Evolutionary conservation across 2,329 filamentous ascomycete species (phyloP).

Genomic region (Corynespora cassiicola): DNA sequence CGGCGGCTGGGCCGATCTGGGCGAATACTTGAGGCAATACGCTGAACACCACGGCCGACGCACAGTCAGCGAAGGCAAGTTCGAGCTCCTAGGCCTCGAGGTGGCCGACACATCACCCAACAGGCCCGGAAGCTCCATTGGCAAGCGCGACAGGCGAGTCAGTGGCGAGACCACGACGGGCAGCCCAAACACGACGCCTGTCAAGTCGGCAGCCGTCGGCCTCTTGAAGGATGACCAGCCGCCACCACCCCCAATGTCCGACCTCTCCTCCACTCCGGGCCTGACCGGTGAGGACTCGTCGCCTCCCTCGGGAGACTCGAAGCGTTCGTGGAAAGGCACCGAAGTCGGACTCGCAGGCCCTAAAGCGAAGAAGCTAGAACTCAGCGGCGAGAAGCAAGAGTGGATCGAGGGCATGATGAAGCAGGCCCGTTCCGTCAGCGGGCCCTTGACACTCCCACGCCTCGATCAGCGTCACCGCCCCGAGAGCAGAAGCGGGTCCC

Average conservation of each 20-base stretch:
- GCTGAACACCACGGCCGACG: conserved; percentile 88
- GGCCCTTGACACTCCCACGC: conserved; percentile 33
- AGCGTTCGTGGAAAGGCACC: conserved; percentile 44
- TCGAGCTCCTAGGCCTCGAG: conserved; percentile 62
- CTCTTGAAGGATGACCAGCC: conserved; percentile 26
- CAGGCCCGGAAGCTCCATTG: conserved; percentile 35
- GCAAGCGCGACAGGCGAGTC: conserved; percentile 31
- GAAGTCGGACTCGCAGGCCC: conserved; percentile 74
- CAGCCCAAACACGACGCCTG: conserved; percentile 37
- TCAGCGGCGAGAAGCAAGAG: conserved; percentile 73
- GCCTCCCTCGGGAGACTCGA: conserved; percentile 34
- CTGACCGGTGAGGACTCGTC: conserved; percentile 32
- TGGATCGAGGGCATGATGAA: conserved; percentile 88
- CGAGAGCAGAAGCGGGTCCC: conserved; percentile 10
- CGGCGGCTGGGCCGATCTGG: conserved; percentile 96
- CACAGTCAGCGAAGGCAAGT: conserved; percentile 60
- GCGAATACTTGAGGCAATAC: conserved; percentile 93
- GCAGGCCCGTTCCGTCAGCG: conserved; percentile 74
- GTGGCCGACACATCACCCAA: conserved; percentile 31
- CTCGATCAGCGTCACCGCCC: conserved; percentile 8
- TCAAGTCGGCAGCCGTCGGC: conserved; percentile 24
- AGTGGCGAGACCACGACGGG: conserved; percentile 23
- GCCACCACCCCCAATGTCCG: conserved; percentile 32
- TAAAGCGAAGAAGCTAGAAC: conserved; percentile 67
- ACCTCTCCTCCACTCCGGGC: conserved; percentile 28